phyloP scores from a whole-genome alignment of 257 asterid genomes.

The Nicotiana attenuata region DNA sequence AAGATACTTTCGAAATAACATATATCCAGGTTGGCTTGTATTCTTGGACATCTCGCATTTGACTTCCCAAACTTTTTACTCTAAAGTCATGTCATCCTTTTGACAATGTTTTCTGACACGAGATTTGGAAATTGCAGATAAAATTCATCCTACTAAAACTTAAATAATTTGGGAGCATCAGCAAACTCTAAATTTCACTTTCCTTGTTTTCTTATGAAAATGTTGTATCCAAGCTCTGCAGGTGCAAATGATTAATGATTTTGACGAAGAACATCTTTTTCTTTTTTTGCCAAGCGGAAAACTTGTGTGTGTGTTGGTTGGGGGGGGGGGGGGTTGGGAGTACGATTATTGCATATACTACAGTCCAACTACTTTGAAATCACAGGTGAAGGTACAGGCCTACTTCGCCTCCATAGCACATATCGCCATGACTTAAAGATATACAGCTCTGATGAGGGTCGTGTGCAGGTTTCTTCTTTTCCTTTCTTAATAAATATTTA shows the following conservation, averaged over 20 bases:
- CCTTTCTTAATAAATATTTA: not conserved
- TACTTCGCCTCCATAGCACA: conserved; percentile 97
- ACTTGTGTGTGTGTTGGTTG: not conserved
- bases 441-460: conserved; percentile 98
- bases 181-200: not conserved
- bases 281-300: not conserved
- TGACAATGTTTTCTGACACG: not conserved
- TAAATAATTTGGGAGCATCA: not conserved
- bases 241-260: conserved; percentile 1
- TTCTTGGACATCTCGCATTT: not conserved
- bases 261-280: not conserved
- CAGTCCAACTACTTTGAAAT: conserved; percentile 5
- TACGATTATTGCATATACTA: not conserved
- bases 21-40: conserved; percentile 74
- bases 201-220: not conserved
- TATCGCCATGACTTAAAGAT: conserved; percentile 94
- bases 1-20: conserved; percentile 81
- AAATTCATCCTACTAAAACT: not conserved
- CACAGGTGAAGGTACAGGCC: conserved; percentile 97
- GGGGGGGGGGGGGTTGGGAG: not conserved
- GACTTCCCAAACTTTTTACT: not conserved
- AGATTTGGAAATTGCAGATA: not conserved
- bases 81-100: not conserved
- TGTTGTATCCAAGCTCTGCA: not conserved
- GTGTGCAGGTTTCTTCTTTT: conserved; percentile 69